Evolutionary conservation across 2,329 filamentous ascomycete species (phyloP), one percentile per base, ranked within the genome.

Genomic region (Mollisiaceae sp.): DNA sequence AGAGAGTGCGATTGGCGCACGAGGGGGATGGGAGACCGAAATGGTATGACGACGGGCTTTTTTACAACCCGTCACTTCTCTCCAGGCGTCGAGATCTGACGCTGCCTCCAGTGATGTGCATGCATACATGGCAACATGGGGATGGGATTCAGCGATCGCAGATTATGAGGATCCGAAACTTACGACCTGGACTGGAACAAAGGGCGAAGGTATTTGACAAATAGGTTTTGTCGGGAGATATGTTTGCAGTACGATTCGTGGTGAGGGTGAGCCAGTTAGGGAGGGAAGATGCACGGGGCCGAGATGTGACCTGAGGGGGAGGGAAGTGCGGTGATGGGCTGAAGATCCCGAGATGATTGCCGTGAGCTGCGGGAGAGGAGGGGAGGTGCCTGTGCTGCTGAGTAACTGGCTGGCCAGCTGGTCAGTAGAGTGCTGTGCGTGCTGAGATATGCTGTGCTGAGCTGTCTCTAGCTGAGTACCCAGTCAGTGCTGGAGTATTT

Each of bases 311-410:
- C 27, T 32, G 27, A 32, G 6, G 27, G 27, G 27, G 6, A 32
- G 27, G 27, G 27, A 32, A 32, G 27, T n/a, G 27, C 27, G 27
- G 27, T 32, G 27, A 32, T 32, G 27, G 27, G 27, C 27, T 20
- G 45, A 24, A 24, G 11, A n/a, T 50, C 45, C 50, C 50, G 24
- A 54, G 24, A 54, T 54, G 50, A 54, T 15, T 54, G 22, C 50
- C 50, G 50, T 32, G 50, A 8, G 6, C 4, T 12, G 12, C 22
- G 5, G 24, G 22, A 12, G 4, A 15, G 6, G 9, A 12, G 5
- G 12, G 24, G 4, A 12, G 5, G 12, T 8, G 4, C 45, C n/a
- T 50, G n/a, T 32, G 27, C 27, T 32, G 6, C 27, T 6, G 27
- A 3, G 27, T 6, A 3, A 3, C 3, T 32, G 3, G 3, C 27